Evolutionary conservation across 495 filamentous ascomycete species (phyloP), one percentile per base, ranked within the genome.

Genomic region (Podospora comata): DNA sequence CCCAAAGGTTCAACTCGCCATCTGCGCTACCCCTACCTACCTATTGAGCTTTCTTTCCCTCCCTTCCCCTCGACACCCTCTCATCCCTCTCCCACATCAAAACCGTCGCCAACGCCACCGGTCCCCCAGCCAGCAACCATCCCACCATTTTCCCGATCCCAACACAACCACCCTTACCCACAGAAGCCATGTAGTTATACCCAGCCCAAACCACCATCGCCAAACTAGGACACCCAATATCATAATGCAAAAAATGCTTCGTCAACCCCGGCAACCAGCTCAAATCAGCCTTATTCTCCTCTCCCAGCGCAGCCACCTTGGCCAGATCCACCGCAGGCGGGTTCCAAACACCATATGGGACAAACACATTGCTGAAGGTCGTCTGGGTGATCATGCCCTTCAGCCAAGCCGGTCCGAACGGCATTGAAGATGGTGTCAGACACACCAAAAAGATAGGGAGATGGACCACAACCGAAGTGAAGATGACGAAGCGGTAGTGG

Each of bases 71-170:
- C 55, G 0, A 23, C 18, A 58, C 3, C n/a, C n/a, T 26, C 55
- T 58, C 55, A 58, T 58, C 55, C 55, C 55, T 19, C 23, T 58
- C 55, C 55, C 55, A 58, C 55, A 58, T 58, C 23, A 58, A 58
- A 7, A 58, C n/a, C n/a, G 55, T 58, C n/a, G 55, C 55, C n/a
- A 26, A 7, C 7, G 55, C 55, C n/a, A 58, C 23, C 7, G 55
- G 55, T 5, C 55, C 55, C 11, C 55, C 55, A 20, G 18, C 55
- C 18, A 58, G 23, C 20, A 58, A 11, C 55, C 55, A 58, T 5
- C 13, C 23, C 5, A 26, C n/a, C 55, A 58, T 19, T 11, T 19
- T 26, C 3, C n/a, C 55, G 6, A 13, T 5, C n/a, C 23, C n/a
- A 20, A 58, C n/a, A 19, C n/a, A 4, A 16, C 39, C 0, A 9